A percentile compares a stretch with the other conserved stretches of the same genome.
phyloP scores from a whole-genome alignment of 2,329 filamentous ascomycete species.

The Bipolaris zeicola region DNA sequence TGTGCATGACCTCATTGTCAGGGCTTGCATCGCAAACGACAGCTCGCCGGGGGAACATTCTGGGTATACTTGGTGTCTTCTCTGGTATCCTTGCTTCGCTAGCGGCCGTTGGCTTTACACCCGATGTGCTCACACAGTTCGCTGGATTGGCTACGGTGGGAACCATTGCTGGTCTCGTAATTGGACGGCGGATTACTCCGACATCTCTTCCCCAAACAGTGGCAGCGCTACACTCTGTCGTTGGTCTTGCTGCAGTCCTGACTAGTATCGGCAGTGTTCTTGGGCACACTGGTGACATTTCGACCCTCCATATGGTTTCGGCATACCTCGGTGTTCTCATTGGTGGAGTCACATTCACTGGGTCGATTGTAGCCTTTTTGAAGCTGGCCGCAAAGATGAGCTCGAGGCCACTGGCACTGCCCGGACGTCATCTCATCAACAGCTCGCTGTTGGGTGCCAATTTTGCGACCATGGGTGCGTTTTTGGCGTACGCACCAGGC shows the following conservation, averaged over 20 bases:
- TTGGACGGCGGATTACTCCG: slow-evolving; percentile 85
- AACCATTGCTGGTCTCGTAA: slow-evolving; percentile 70
- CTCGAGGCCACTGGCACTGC: slow-evolving; percentile 73
- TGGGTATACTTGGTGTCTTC: slow-evolving; percentile 84
- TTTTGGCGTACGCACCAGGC: slow-evolving; percentile 80
- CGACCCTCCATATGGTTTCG: slow-evolving; percentile 81
- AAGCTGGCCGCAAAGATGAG: slow-evolving; percentile 85
- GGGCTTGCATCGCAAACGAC: slow-evolving; percentile 82
- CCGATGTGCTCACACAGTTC: slow-evolving; percentile 80
- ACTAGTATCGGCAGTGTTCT: slow-evolving; percentile 89
- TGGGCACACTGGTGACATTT: slow-evolving; percentile 72
- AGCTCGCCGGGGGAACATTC: slow-evolving; percentile 81
- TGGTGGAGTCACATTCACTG: slow-evolving; percentile 85
- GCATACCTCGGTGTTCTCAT: slow-evolving; percentile 87
- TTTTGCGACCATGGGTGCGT: slow-evolving; percentile 80
- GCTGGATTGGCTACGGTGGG: slow-evolving; percentile 75
- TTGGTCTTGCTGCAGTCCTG: slow-evolving; percentile 84
- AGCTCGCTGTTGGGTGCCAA: slow-evolving; percentile 75
- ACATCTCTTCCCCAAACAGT: slow-evolving; percentile 90
- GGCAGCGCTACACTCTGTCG: slow-evolving; percentile 85
- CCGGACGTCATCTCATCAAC: slow-evolving; percentile 78
- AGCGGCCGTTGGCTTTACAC: slow-evolving; percentile 77
- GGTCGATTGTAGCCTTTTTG: slow-evolving; percentile 85
- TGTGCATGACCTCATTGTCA: slow-evolving; percentile 81
- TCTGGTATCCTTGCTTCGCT: slow-evolving; percentile 84